These are phyloP conservation scores for Talaromyces sp. DNA, from an alignment of 2,329 filamentous ascomycete species.

Conservation along the genomic window DNA sequence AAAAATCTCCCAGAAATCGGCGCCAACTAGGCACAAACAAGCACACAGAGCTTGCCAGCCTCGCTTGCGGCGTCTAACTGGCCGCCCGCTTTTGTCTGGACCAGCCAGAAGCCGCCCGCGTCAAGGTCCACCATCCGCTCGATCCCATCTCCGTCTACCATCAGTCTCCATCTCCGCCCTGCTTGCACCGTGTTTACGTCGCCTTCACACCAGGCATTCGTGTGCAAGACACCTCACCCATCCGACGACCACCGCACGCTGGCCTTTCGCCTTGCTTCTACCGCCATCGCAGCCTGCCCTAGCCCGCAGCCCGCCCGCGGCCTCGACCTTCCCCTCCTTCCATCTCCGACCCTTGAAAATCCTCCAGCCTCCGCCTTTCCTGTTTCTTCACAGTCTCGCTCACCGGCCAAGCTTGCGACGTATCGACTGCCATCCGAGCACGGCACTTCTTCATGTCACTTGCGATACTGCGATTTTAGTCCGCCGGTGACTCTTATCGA, in stretches of 20 bases:
- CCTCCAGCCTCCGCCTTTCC: constrained; percentile 1
- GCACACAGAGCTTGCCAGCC: neutral
- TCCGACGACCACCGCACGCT: neutral
- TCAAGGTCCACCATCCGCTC: constrained; percentile 22
- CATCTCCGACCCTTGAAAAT: constrained; percentile 7
- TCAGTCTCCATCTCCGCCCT: constrained; percentile 10
- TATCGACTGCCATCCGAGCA: neutral
- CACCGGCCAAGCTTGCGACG: neutral
- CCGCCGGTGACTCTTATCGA: constrained; percentile 1
- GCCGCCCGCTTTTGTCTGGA: constrained; percentile 30
- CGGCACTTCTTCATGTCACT: constrained; percentile 5
- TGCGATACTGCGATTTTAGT: constrained; percentile 3
- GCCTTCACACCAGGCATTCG: neutral
- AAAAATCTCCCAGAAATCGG: neutral
- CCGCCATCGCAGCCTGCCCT: constrained; percentile 5
- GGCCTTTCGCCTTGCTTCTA: neutral
- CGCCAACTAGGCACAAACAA: neutral
- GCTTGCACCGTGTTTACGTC: constrained; percentile 12
- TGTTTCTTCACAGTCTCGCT: constrained; percentile 12
- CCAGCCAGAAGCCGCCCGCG: constrained; percentile 32
- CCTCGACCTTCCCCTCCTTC: constrained; percentile 11
- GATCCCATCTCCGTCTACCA: constrained; percentile 20
- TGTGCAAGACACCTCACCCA: neutral
- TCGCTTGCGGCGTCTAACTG: constrained; percentile 37
- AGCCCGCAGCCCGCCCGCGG: constrained; percentile 10